Evolutionary conservation across 164 flowering plant genomes (phyloP).

Genomic region (Magnolia changhungtana): DNA sequence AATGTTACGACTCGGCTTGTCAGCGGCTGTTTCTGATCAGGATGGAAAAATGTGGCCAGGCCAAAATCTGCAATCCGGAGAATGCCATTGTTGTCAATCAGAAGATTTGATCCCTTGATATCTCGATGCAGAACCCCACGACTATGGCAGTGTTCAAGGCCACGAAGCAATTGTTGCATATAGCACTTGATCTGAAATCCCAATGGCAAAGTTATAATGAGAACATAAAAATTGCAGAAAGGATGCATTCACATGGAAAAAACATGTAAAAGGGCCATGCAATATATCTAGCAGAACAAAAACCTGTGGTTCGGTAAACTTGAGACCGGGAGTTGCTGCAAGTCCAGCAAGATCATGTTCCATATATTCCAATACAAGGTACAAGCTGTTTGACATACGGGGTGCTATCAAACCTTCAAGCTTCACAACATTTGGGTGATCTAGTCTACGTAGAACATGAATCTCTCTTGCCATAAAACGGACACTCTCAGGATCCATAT

Average conservation of each 20-base stretch:
- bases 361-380: conserved; percentile 86
- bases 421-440: conserved; percentile 85
- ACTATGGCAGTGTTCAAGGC: conserved; percentile 85
- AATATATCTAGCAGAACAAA: conserved; percentile 4
- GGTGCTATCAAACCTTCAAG: conserved; percentile 79
- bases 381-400: conserved; percentile 63
- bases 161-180: conserved; percentile 76
- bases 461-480: conserved; percentile 95
- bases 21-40: conserved; percentile 61
- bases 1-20: conserved; percentile 91
- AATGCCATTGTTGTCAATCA: conserved; percentile 63
- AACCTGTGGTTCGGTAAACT: conserved; percentile 81
- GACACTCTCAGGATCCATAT: conserved; percentile 92
- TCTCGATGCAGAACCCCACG: conserved; percentile 87
- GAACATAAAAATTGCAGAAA: not conserved
- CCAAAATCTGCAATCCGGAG: conserved; percentile 90
- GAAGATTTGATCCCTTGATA: conserved; percentile 86
- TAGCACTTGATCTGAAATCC: conserved; percentile 76
- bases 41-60: conserved; percentile 58
- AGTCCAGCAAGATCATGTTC: conserved; percentile 93
- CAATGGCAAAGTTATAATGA: not conserved
- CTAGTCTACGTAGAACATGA: conserved; percentile 65
- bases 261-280: not conserved
- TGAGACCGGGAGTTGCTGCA: conserved; percentile 52
- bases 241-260: not conserved